These are phyloP conservation scores for Parachaetomium inaequale DNA, from an alignment of 495 filamentous ascomycete genomes.

Conservation along the genomic window DNA sequence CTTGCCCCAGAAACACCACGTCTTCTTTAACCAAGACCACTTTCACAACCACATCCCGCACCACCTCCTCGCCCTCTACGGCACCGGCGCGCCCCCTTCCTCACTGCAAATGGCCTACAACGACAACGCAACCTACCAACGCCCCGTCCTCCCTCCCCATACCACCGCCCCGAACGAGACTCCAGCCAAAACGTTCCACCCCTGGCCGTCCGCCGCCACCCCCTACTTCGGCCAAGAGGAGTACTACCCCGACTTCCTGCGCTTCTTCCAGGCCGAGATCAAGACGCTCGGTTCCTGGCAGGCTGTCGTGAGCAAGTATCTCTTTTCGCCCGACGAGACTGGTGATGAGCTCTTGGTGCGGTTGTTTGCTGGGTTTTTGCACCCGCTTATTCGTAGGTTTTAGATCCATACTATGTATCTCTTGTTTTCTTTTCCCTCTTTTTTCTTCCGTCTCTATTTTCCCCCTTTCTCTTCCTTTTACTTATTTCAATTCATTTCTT, in stretches of 20 bases:
- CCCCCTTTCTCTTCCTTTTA: too few species aligned
- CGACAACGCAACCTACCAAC: slow-evolving; percentile 60
- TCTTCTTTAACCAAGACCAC: slow-evolving; percentile 67
- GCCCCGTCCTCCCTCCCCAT: slow-evolving; percentile 41
- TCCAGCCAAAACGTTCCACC: neutral
- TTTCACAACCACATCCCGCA: slow-evolving; percentile 75
- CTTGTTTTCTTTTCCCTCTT: too few species aligned
- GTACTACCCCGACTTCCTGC: slow-evolving; percentile 65
- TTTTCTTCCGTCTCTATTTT: too few species aligned
- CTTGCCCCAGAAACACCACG: slow-evolving; percentile 55
- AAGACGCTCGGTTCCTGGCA: slow-evolving; percentile 43
- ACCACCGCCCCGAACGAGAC: slow-evolving; percentile 32
- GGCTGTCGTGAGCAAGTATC: slow-evolving; percentile 56
- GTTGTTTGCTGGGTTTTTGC: slow-evolving; percentile 57
- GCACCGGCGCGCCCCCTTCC: slow-evolving; percentile 60
- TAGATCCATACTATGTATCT: too few species aligned
- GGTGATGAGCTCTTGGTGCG: slow-evolving; percentile 20
- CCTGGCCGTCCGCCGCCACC: slow-evolving; percentile 38
- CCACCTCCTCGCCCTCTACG: slow-evolving; percentile 69
- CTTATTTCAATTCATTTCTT: too few species aligned
- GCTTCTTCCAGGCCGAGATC: slow-evolving; percentile 72
- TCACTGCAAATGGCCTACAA: slow-evolving; percentile 58
- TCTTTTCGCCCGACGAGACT: slow-evolving; percentile 56
- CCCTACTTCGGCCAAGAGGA: slow-evolving; percentile 45
- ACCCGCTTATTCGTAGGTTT: slow-evolving; percentile 83